Evolutionary conservation across 768 basidiomycete genomes (phyloP).

Genomic region (Pleurotus tuber-regium): DNA sequence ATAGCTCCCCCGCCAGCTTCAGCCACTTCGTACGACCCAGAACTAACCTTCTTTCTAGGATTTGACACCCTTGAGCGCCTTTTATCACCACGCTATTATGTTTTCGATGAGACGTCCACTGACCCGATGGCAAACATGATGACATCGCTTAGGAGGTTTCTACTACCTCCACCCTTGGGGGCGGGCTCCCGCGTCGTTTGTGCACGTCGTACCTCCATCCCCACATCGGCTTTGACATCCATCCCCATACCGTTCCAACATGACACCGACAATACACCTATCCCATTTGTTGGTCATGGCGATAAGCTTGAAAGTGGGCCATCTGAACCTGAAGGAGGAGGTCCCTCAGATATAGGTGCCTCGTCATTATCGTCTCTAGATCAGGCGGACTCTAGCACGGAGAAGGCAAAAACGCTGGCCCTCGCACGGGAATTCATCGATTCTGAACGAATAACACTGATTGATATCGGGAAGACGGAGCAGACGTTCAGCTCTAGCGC

Average conservation of each 20-base stretch:
- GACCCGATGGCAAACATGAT: slow-evolving; percentile 48
- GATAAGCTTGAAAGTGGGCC: not conserved
- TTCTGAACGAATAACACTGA: slow-evolving; percentile 49
- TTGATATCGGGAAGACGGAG: slow-evolving; percentile 58
- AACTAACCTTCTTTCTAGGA: slow-evolving; percentile 74
- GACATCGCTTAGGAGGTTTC: slow-evolving; percentile 51
- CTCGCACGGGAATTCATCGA: slow-evolving; percentile 49
- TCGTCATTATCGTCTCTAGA: not conserved
- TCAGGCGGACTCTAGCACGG: slow-evolving; percentile 8
- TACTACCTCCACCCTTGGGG: slow-evolving; percentile 41
- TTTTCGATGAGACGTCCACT: slow-evolving; percentile 25
- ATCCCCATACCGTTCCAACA: not conserved
- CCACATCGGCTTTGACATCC: slow-evolving; percentile 4
- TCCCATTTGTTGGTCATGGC: not conserved
- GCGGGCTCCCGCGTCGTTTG: slow-evolving; percentile 65
- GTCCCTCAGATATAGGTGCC: not conserved
- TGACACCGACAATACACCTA: not conserved
- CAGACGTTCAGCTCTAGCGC: slow-evolving; percentile 67
- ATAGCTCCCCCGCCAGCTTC: not conserved
- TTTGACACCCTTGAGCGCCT: slow-evolving; percentile 84
- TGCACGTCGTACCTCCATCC: slow-evolving; percentile 43
- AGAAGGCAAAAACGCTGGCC: slow-evolving; percentile 19
- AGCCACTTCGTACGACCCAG: slow-evolving; percentile 22
- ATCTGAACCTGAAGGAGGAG: no score
- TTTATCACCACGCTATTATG: slow-evolving; percentile 74